Base-by-base conservation (phyloP, 768 basidiomycete genomes). In the Leccinum pellstonianum region DNA sequence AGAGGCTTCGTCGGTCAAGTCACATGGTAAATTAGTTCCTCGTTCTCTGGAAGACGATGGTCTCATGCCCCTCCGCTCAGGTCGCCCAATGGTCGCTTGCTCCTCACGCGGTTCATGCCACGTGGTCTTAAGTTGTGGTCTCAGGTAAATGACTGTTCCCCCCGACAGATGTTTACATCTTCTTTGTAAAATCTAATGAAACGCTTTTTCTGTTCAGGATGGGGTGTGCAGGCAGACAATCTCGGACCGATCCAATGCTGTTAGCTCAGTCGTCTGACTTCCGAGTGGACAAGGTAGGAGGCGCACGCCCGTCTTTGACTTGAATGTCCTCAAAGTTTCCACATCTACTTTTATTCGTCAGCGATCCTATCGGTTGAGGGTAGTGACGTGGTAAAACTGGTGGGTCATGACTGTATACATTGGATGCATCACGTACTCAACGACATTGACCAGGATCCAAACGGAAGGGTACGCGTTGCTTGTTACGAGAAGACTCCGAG, bases 1-100 rank as follows among this genome's bases (percentile, higher is more conserved):
- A 72, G 74, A 35, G 82, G 80, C 23, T 84, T 84, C 64, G 77
- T 83, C 58, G 77, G 78, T 47, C 82, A 83, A 68, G 83, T 84
- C 1, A 79, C 81, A 14, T 83, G 83, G 81, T 78, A 48, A 64
- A 17, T 35, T 33, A 0, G 7, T 15, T 43, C 37, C 10, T 29
- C 0, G 21, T 47, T 17, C 35, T 17, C 10, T 27, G 15, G 6
- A 17, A 19, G 17, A n/a, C 23, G 5, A 5, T 11, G 7, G 38
- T 52, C 17, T 57, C 15, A 41, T 57, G 25, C 41, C 21, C 21
- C 3, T 11, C 9, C 5, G 4, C 9, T 29, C 59, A 79, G 80
- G 81, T 81, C 81, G 5, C 83, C 83, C 3, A 77, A 73, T 38
- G 79, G 82, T 15, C 71, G 69, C 19, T 61, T 73, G 10, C 71